phyloP scores from a whole-genome alignment of 768 basidiomycete genomes.

The Exidia glandulosa region DNA sequence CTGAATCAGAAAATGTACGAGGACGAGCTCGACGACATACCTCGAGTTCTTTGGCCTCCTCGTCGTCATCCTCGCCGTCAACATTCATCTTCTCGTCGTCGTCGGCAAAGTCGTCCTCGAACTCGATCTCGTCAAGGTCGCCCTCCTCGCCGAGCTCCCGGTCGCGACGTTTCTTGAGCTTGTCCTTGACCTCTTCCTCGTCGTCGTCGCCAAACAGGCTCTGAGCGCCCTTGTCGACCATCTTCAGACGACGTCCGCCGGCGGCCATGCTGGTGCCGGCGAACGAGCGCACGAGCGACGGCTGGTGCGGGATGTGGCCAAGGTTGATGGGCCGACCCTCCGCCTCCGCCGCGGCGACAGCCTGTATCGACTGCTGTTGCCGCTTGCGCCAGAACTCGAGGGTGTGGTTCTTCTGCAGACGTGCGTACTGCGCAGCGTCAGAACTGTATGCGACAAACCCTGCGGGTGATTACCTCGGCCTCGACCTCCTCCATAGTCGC shows the following conservation, averaged over 20 bases:
- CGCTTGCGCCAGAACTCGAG: conserved; percentile 60
- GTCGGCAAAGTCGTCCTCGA: conserved; percentile 80
- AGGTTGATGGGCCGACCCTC: neutral
- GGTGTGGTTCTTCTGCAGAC: conserved; percentile 63
- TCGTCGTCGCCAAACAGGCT: conserved; percentile 48
- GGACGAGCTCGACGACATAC: neutral
- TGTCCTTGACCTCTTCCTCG: conserved; percentile 40
- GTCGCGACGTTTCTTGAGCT: conserved; percentile 33
- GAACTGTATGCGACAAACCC: too few species aligned
- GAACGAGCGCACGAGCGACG: conserved; percentile 33
- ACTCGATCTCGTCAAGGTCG: conserved; percentile 71
- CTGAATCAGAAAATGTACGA: conserved; percentile 5
- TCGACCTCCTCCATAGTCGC: conserved; percentile 58
- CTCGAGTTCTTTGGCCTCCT: conserved; percentile 49
- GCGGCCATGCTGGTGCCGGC: conserved; percentile 43
- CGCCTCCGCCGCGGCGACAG: neutral
- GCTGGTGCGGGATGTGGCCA: neutral
- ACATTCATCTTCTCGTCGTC: conserved; percentile 68
- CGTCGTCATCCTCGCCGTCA: conserved; percentile 52
- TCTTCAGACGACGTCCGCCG: conserved; percentile 52
- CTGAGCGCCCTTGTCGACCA: conserved; percentile 56
- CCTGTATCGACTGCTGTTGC: conserved; percentile 21
- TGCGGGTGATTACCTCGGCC: conserved; percentile 41
- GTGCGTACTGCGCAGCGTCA: conserved; percentile 36
- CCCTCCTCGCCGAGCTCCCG: conserved; percentile 65